A percentile compares a stretch with the other conserved stretches of the same genome.
Evolutionary conservation across 805 yeast genomes (phyloP).

Genomic region (Kluyveromyces siamensis): DNA sequence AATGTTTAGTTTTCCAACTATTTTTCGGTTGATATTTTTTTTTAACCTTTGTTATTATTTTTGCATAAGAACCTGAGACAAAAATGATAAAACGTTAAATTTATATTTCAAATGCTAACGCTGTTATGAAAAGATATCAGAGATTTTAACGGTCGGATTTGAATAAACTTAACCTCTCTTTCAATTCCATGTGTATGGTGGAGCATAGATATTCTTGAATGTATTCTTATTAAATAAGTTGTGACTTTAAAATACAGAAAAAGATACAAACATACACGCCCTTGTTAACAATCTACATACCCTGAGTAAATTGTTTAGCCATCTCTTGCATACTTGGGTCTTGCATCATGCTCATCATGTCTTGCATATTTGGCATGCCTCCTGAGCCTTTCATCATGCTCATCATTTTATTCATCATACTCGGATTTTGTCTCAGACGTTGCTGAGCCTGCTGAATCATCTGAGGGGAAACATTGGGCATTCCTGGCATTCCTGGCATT

Average conservation of each 20-base stretch:
- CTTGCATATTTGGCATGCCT: constrained; percentile 62
- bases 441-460: constrained; percentile 47
- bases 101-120: no score
- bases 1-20: neutral
- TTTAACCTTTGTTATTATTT: neutral
- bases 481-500: constrained; percentile 47
- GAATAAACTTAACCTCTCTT: no score
- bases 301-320: constrained; percentile 42
- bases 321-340: constrained; percentile 38
- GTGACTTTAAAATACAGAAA: neutral
- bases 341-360: constrained; percentile 54
- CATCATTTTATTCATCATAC: constrained; percentile 67
- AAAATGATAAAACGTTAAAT: no score
- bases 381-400: constrained; percentile 57
- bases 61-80: no score
- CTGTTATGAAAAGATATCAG: no score
- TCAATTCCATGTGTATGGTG: no score
- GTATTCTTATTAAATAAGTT: no score
- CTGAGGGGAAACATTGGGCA: constrained; percentile 33
- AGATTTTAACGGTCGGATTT: no score
- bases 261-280: neutral
- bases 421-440: constrained; percentile 60
- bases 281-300: constrained; percentile 7
- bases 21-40: neutral
- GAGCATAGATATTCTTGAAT: neutral